Percentiles rank a stretch among this genome's conserved stretches.
Evolutionary conservation across 2,329 filamentous ascomycete species (phyloP).

Genomic region (Rugonectria rugulosa): DNA sequence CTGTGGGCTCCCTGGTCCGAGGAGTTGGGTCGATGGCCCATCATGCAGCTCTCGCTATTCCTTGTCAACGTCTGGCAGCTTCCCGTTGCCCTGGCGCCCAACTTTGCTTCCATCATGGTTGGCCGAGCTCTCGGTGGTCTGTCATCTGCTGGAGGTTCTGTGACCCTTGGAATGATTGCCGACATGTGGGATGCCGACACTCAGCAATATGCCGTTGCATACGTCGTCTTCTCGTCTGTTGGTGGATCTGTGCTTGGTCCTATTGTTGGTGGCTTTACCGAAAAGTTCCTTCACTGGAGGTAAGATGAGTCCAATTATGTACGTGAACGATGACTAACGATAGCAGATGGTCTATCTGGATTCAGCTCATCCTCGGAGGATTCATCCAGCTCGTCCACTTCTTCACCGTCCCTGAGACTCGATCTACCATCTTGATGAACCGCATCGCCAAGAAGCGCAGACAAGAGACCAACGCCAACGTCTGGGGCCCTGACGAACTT

Average conservation of each 20-base stretch:
- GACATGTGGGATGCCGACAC: constrained; percentile 75
- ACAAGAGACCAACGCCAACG: constrained; percentile 63
- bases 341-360: constrained; percentile 74
- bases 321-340: constrained; percentile 20
- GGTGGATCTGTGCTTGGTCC: constrained; percentile 79
- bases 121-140: constrained; percentile 75
- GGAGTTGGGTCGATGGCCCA: constrained; percentile 78
- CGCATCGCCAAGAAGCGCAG: constrained; percentile 78
- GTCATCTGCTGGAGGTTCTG: constrained; percentile 75
- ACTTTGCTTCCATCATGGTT: constrained; percentile 74
- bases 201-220: constrained; percentile 79
- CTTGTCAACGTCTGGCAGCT: constrained; percentile 82
- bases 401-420: constrained; percentile 78
- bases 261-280: constrained; percentile 79
- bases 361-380: constrained; percentile 80
- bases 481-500: constrained; percentile 79
- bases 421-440: constrained; percentile 80
- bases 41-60: constrained; percentile 76
- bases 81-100: constrained; percentile 75
- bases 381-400: constrained; percentile 73
- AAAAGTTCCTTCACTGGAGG: constrained; percentile 72
- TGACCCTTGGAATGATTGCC: constrained; percentile 78
- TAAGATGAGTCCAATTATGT: constrained; percentile 43
- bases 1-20: constrained; percentile 90
- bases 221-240: constrained; percentile 81